A percentile compares a stretch with the other conserved stretches of the same genome.
phyloP scores from a whole-genome alignment of 179 eudicot genomes.

The Silene vulgaris region DNA sequence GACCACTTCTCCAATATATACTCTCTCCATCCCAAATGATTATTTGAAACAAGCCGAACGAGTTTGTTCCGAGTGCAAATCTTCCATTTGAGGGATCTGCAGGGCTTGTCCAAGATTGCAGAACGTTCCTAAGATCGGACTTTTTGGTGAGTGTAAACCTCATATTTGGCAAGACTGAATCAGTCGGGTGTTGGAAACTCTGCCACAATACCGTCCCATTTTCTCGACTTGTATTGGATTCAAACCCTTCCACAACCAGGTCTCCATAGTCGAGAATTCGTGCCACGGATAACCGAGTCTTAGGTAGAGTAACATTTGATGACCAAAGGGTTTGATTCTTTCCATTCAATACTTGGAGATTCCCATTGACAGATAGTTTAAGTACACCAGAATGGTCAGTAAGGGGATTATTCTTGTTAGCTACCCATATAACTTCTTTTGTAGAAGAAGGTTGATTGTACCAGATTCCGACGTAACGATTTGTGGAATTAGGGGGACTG shows the following conservation, averaged over 20 bases:
- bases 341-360: background rate
- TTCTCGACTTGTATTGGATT: background rate
- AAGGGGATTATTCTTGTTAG: slow-evolving; percentile 11
- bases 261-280: slow-evolving; percentile 36
- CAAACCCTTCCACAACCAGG: slow-evolving; percentile 26
- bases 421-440: slow-evolving; percentile 13
- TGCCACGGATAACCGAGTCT: slow-evolving; percentile 9
- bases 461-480: slow-evolving; percentile 13
- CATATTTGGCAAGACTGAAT: slow-evolving; percentile 29
- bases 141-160: slow-evolving; percentile 1
- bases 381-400: slow-evolving; percentile 1
- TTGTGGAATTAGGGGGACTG: slow-evolving; percentile 4
- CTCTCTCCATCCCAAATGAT: slow-evolving; percentile 20
- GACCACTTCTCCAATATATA: slow-evolving; percentile 30
- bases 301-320: slow-evolving; percentile 7
- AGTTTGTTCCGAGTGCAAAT: slow-evolving; percentile 7
- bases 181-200: slow-evolving; percentile 36
- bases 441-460: slow-evolving; percentile 1
- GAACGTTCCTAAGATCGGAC: background rate
- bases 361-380: background rate
- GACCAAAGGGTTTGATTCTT: slow-evolving; percentile 5
- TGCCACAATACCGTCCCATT: slow-evolving; percentile 29
- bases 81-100: slow-evolving; percentile 27
- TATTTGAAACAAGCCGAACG: slow-evolving; percentile 12
- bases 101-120: slow-evolving; percentile 25